A percentile compares a stretch with the other conserved stretches of the same genome.
Evolutionary conservation across 1,284 basidiomycete genomes (phyloP).

Genomic region (Leccinum subatratum): DNA sequence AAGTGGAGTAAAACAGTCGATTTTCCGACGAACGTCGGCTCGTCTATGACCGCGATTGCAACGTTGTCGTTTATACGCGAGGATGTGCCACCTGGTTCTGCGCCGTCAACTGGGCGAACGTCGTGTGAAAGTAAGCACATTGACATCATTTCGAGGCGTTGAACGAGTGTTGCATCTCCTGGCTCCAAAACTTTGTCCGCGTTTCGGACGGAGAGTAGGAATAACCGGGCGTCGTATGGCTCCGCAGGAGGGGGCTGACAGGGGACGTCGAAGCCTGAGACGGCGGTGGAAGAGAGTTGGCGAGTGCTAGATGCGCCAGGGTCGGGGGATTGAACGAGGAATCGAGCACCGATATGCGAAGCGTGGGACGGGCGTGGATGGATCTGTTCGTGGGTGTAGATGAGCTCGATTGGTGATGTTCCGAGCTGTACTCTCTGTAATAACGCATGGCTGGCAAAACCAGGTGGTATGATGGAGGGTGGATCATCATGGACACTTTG

Average conservation of each 20-base stretch:
- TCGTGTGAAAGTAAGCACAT: conserved; percentile 56
- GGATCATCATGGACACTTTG: conserved; percentile 14
- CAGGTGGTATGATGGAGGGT: conserved; percentile 14
- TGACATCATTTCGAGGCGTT: conserved; percentile 87
- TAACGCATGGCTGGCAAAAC: conserved; percentile 30
- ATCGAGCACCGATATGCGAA: conserved; percentile 72
- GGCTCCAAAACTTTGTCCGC: conserved; percentile 79
- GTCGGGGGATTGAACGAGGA: conserved; percentile 96
- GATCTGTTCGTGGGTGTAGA: conserved; percentile 47
- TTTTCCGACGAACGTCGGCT: conserved; percentile 88
- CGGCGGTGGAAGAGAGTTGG: conserved; percentile 41
- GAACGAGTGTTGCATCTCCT: conserved; percentile 68
- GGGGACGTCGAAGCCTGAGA: background rate
- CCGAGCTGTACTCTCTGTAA: conserved; percentile 47
- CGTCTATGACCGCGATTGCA: conserved; percentile 79
- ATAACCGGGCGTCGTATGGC: conserved; percentile 69
- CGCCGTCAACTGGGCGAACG: conserved; percentile 29
- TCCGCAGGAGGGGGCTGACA: conserved; percentile 11
- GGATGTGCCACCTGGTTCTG: conserved; percentile 7
- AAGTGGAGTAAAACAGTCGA: conserved; percentile 58
- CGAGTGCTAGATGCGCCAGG: conserved; percentile 78
- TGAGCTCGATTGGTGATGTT: conserved; percentile 47
- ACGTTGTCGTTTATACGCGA: conserved; percentile 42
- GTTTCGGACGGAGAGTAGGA: conserved; percentile 84
- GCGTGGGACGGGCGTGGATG: conserved; percentile 18